Conservation (phyloP, 176 grass and related monocot species). For the Zoysia pacifica region DNA sequence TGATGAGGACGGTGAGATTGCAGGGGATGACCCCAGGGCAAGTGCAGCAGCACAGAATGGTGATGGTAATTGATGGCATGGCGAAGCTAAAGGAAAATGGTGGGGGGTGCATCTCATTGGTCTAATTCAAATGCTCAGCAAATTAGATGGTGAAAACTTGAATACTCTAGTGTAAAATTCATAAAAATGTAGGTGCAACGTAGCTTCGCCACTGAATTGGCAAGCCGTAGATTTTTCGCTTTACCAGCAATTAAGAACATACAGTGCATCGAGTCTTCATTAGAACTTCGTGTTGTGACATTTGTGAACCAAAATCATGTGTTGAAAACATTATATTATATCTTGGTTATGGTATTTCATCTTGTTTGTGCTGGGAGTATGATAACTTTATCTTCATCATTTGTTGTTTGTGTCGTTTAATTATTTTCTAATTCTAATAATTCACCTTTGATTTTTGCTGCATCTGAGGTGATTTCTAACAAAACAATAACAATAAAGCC, state of each 20-base stretch:
- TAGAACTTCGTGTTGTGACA: not conserved
- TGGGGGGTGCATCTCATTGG: not conserved
- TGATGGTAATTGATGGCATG: not conserved
- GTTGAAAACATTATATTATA: not conserved
- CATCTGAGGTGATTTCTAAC: too few relatives aligned
- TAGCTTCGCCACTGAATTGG: too few relatives aligned
- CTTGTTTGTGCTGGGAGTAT: not conserved
- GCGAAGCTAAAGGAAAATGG: not conserved
- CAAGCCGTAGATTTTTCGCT: not conserved
- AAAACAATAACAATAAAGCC: too few relatives aligned
- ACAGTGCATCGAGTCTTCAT: not conserved
- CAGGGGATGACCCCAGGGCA: constrained; percentile 31
- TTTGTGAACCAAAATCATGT: constrained; percentile 4
- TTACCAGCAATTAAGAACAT: not conserved
- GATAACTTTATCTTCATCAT: too few relatives aligned
- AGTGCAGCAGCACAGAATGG: constrained; percentile 37
- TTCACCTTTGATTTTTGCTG: too few relatives aligned
- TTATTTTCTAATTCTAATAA: too few relatives aligned
- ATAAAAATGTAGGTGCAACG: too few relatives aligned
- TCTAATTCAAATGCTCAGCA: too few relatives aligned
- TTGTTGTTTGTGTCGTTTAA: too few relatives aligned
- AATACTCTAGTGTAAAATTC: too few relatives aligned
- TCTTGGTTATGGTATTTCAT: not conserved
- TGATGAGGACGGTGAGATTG: constrained; percentile 63
- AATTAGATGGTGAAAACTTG: too few relatives aligned